Base-by-base conservation (phyloP, 345 rosid genomes). In the Cardamine chenopodiifolia region DNA sequence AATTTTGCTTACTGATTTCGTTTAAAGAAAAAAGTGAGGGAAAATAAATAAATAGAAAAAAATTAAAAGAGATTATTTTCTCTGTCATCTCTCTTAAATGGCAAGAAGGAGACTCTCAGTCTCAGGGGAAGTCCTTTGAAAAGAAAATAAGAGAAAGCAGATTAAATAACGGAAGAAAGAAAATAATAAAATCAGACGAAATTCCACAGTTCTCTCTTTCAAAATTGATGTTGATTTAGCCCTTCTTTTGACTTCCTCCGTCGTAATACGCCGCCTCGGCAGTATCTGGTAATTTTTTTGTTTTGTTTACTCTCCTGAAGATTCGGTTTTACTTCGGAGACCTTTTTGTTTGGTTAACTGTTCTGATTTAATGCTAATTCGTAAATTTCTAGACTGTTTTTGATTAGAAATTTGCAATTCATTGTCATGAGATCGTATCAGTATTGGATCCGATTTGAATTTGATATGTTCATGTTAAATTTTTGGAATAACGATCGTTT, bases 391-490 rank as follows among this genome's bases (percentile, higher is more conserved):
- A 14, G 31, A 25, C 40, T 49, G 35, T 14, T 11, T 39, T 28
- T 39, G 72, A 66, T 56, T 17, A 7, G 25, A 28, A 18, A 66
- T 48, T 35, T 25, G 40, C 23, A 67, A 50, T 68, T 35, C 4
- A 37, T 8, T 7, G 17, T 52, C 6, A 25, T 26, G 22, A 11
- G 47, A 2, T 64, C 57, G 52, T 63, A 26, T 25, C 12, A 69
- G 66, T 55, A 54, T 23, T 37, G 75, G 80, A 77, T 77, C 80
- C 70, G 72, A 57, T 48, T 71, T 12, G 29, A 77, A 39, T 20
- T 20, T 2, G 7, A 10, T 29, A 17, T 22, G 28, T 66, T 59
- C 67, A 57, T 56, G 29, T 22, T 56, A 5, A 40, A 37, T 20
- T n/a, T 60, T 67, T 40, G 19, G 6, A 54, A 66, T 23, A 6